phyloP scores from a whole-genome alignment of 2,329 filamentous ascomycete genomes.

The Paecilomyces formosus region DNA sequence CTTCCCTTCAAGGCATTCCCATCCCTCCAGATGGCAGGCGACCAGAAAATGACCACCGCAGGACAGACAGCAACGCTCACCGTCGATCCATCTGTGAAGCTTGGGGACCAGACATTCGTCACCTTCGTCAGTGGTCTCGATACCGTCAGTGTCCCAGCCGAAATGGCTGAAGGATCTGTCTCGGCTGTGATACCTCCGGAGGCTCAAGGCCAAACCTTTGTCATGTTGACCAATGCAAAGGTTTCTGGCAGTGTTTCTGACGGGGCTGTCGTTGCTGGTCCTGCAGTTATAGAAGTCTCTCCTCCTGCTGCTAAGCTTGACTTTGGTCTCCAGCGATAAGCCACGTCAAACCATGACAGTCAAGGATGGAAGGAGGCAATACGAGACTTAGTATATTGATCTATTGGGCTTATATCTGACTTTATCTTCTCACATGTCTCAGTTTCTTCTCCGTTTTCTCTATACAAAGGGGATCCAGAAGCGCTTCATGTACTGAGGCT shows the following conservation, averaged over 20 bases:
- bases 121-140: constrained; percentile 18
- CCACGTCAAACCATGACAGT: neutral
- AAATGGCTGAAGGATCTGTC: constrained; percentile 12
- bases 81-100: constrained; percentile 1
- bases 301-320: constrained; percentile 7
- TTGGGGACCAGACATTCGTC: constrained; percentile 11
- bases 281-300: constrained; percentile 24
- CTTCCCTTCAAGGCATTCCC: constrained; percentile 58
- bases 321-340: neutral
- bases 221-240: constrained; percentile 17
- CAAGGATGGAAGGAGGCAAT: neutral
- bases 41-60: constrained; percentile 9
- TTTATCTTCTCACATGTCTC: neutral
- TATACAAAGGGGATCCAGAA: neutral
- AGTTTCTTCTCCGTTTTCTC: neutral
- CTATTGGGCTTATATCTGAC: neutral
- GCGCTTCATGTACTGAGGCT: neutral
- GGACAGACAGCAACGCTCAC: constrained; percentile 10
- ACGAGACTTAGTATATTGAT: neutral
- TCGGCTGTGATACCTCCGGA: constrained; percentile 2
- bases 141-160: constrained; percentile 11
- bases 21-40: constrained; percentile 23
- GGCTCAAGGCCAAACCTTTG: constrained; percentile 18
- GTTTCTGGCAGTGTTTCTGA: constrained; percentile 16
- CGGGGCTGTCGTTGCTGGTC: constrained; percentile 21